Evolutionary conservation across 2,329 filamentous ascomycete species (phyloP).

Genomic region (Ophiostoma australiae): DNA sequence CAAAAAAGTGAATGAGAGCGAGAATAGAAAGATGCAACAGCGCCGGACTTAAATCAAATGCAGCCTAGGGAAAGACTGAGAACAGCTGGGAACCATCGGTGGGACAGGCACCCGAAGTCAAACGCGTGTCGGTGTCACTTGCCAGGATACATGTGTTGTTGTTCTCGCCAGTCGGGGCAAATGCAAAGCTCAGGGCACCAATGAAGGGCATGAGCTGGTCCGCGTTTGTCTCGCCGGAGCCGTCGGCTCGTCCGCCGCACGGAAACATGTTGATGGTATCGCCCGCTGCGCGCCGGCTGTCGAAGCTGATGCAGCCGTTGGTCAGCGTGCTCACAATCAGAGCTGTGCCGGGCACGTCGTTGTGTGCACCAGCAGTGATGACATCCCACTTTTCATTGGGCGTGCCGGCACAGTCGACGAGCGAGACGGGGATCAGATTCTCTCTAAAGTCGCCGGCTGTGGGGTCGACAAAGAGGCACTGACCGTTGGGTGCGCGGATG

Average conservation of each 20-base stretch:
- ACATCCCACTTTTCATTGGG: conserved; percentile 49
- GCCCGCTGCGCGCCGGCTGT: conserved; percentile 40
- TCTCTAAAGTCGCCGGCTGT: conserved; percentile 51
- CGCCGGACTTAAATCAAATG: too few species aligned
- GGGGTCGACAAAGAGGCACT: conserved; percentile 49
- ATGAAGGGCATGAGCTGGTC: conserved; percentile 49
- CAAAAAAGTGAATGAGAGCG: too few species aligned
- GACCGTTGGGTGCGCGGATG: conserved; percentile 45
- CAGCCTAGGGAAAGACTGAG: conserved; percentile 30
- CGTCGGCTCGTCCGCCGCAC: conserved; percentile 49
- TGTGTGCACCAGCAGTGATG: conserved; percentile 47
- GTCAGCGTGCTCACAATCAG: conserved; percentile 48
- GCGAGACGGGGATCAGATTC: conserved; percentile 48
- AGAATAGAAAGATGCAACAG: not conserved
- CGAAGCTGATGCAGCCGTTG: conserved; percentile 50
- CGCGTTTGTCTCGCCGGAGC: conserved; percentile 43
- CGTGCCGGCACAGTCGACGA: conserved; percentile 43
- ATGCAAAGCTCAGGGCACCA: conserved; percentile 39
- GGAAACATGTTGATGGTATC: conserved; percentile 50
- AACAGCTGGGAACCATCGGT: conserved; percentile 34
- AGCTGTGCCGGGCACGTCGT: conserved; percentile 41
- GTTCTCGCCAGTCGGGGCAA: conserved; percentile 43
- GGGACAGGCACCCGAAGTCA: conserved; percentile 33
- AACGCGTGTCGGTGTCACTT: conserved; percentile 31
- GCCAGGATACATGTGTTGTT: conserved; percentile 43